Base-by-base conservation (phyloP, 352 stramenopile species). In the Phytophthora litchii region DNA sequence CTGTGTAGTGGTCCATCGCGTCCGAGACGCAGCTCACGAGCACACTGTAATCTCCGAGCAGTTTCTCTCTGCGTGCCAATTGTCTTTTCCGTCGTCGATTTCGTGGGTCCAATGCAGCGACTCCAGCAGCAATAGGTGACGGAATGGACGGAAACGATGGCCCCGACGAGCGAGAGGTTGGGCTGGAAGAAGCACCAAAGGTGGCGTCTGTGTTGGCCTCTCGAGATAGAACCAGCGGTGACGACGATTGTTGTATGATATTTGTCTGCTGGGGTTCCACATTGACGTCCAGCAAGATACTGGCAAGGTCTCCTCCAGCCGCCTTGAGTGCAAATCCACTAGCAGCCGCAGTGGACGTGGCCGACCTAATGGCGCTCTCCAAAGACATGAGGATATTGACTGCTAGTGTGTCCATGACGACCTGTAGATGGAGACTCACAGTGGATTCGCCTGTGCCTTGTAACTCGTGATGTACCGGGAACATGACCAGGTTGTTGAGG, bases 341-440 rank as follows among this genome's bases (percentile, higher is more conserved):
- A 16, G 60, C 44, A 66, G 48, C 47, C 48, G 60, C 51, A 74
- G 74, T 48, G 74, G 80, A 37, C 64, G 74, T 78, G n/a, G 80
- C 78, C 0, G 78, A 79, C 23, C 85, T 69, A 27, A 94, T 75
- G 2, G 72, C 83, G 51, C 85, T 89, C 64, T 94, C 87, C 19
- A 95, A 66, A 31, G 87, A 85, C 76, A 94, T 85, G 41, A 95
- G 70, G 21, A 93, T 80, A 13, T 82, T 93, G 46, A 95, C 87
- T 4, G 85, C 77, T 32, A 95, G 54, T 13, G 81, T 91, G 40
- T 94, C 83, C 43, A 95, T 72, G 32, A 94, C 83, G 47, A 93
- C 84, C 34, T 88, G 70, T 43, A 95, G 60, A 45, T 95, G 84
- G 9, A 92, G 73, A 64, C 66, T 91, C 45, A 93, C 83, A 2